Evolutionary conservation across 2,329 filamentous ascomycete species (phyloP).

Genomic region (Byssochlamys sp.): DNA sequence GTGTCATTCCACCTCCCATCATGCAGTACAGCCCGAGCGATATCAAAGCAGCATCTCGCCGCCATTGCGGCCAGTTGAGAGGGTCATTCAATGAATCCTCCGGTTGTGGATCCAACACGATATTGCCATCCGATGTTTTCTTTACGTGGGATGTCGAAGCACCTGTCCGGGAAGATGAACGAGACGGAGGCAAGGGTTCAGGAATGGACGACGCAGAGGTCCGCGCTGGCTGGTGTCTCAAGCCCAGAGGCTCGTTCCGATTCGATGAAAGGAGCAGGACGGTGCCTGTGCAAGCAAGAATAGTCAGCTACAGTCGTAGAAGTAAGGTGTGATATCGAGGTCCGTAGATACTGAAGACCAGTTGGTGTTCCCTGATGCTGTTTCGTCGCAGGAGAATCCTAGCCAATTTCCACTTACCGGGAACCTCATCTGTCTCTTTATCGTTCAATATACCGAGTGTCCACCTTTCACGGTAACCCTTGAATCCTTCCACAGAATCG

Average conservation of each 20-base stretch:
- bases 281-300: conserved; percentile 39
- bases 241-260: conserved; percentile 53
- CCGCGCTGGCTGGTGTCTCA: conserved; percentile 53
- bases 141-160: conserved; percentile 46
- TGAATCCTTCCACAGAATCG: conserved; percentile 7
- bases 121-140: conserved; percentile 67
- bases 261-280: conserved; percentile 52
- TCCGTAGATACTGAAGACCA: background rate
- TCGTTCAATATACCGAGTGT: conserved; percentile 77
- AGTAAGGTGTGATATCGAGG: background rate
- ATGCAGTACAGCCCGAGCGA: conserved; percentile 87
- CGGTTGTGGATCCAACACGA: conserved; percentile 84
- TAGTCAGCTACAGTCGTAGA: conserved; percentile 3
- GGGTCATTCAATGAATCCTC: conserved; percentile 86
- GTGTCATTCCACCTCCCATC: conserved; percentile 85
- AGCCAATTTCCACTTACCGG: conserved; percentile 48
- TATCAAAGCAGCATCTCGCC: conserved; percentile 67
- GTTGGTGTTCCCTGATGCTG: background rate
- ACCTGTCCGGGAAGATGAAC: conserved; percentile 27
- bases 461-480: conserved; percentile 36
- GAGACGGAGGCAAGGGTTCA: conserved; percentile 32
- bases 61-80: conserved; percentile 78
- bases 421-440: conserved; percentile 71
- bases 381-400: background rate
- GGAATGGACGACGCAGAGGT: conserved; percentile 48